Percentiles rank a stretch among this genome's conserved stretches.
These are phyloP conservation scores for Xylaria sp. DNA, from an alignment of 2,329 filamentous ascomycete species.

Conservation along the genomic window DNA sequence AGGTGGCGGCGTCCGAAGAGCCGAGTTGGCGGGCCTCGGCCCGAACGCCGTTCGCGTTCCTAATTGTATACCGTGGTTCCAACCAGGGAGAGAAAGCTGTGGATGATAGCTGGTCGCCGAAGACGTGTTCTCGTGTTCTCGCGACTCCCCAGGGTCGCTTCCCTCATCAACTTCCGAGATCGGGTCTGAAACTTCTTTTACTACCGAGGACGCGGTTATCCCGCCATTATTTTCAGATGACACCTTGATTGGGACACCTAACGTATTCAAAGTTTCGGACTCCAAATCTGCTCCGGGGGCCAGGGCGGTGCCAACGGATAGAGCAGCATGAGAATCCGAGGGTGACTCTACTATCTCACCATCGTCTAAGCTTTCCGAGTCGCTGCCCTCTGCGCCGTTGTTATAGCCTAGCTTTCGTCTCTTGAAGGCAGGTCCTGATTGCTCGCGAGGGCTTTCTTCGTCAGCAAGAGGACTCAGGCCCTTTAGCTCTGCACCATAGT, in stretches of 20 bases:
- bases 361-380: slow-evolving; percentile 47
- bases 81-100: slow-evolving; percentile 32
- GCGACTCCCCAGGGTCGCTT: slow-evolving; percentile 2
- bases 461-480: slow-evolving; percentile 44
- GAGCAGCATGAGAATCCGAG: slow-evolving; percentile 20
- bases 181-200: neutral
- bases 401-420: slow-evolving; percentile 37
- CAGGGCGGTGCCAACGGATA: neutral
- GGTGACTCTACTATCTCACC: slow-evolving; percentile 49
- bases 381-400: slow-evolving; percentile 19
- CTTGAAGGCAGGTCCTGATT: slow-evolving; percentile 37
- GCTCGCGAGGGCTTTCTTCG: slow-evolving; percentile 35
- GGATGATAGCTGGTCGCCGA: neutral
- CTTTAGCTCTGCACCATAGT: slow-evolving; percentile 48
- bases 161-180: neutral
- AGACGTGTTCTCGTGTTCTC: slow-evolving; percentile 6
- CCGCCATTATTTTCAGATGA: slow-evolving; percentile 41
- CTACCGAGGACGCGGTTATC: slow-evolving; percentile 12
- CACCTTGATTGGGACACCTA: slow-evolving; percentile 7
- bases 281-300: slow-evolving; percentile 2
- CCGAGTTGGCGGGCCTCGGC: slow-evolving; percentile 31
- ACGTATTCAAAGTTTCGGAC: neutral
- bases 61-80: slow-evolving; percentile 42
- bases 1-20: slow-evolving; percentile 27
- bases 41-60: slow-evolving; percentile 44